phyloP scores from a whole-genome alignment of 2,329 filamentous ascomycete species.

The Aspergillus thermomutatus region DNA sequence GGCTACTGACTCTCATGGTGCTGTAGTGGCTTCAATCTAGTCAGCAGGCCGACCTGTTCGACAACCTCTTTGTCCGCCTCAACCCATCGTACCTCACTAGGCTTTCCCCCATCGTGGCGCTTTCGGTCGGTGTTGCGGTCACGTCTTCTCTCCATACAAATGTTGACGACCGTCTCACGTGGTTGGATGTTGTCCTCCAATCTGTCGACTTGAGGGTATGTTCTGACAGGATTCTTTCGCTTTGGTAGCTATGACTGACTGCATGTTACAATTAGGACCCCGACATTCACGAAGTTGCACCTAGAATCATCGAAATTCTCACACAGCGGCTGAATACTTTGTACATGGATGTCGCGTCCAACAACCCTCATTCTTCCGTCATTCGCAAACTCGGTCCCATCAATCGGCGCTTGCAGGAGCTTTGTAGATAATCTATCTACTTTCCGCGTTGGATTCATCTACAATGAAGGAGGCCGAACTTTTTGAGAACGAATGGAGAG shows the following conservation, averaged over 20 bases:
- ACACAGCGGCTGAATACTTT: conserved; percentile 54
- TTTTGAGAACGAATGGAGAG: background rate
- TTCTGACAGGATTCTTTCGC: background rate
- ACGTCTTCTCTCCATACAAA: conserved; percentile 55
- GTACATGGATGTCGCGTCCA: conserved; percentile 56
- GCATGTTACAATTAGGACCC: conserved; percentile 38
- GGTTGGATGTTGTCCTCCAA: conserved; percentile 55
- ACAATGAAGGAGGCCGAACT: background rate
- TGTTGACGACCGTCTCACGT: conserved; percentile 53
- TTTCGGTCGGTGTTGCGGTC: conserved; percentile 62
- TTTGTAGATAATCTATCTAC: conserved; percentile 18
- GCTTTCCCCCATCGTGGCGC: conserved; percentile 55
- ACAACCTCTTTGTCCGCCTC: conserved; percentile 57
- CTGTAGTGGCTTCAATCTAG: conserved; percentile 59
- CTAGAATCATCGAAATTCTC: conserved; percentile 59
- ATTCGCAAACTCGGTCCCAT: conserved; percentile 50
- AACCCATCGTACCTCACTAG: conserved; percentile 55
- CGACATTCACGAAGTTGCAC: conserved; percentile 55
- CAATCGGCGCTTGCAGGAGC: conserved; percentile 40
- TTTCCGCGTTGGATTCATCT: background rate
- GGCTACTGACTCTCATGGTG: conserved; percentile 16
- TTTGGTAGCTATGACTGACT: conserved; percentile 4
- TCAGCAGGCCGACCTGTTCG: conserved; percentile 59
- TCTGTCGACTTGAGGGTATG: conserved; percentile 54
- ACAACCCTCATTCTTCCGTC: conserved; percentile 50